These are phyloP conservation scores for Pelargonium myrrhifolium DNA, from an alignment of 441 rosid species.

Conservation along the genomic window DNA sequence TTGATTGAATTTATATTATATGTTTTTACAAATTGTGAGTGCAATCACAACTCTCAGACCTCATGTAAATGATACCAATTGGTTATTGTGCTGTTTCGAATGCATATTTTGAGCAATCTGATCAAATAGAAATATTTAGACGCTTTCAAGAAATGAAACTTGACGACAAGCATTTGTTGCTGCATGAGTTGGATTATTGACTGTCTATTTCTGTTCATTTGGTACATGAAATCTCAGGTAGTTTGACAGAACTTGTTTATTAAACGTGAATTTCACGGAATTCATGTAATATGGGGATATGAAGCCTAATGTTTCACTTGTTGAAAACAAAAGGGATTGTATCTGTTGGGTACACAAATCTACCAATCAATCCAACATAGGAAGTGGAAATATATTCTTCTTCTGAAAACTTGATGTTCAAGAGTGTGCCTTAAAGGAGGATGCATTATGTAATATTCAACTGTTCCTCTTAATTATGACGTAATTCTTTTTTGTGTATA, in stretches of 20 bases:
- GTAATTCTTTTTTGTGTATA: conserved; percentile 26
- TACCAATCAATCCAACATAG: too few species aligned
- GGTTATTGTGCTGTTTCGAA: background rate
- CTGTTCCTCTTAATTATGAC: conserved; percentile 6
- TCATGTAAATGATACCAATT: background rate
- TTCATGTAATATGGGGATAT: too few species aligned
- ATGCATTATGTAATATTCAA: background rate
- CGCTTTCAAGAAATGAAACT: background rate
- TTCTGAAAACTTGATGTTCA: background rate
- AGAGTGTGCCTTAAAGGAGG: background rate
- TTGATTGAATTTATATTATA: too few species aligned
- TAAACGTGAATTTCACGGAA: background rate
- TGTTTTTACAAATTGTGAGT: too few species aligned
- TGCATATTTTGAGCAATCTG: background rate
- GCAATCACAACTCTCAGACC: too few species aligned
- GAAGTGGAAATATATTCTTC: too few species aligned
- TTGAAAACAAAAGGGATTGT: too few species aligned
- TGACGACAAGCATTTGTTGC: background rate
- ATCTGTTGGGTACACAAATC: too few species aligned
- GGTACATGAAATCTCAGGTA: background rate
- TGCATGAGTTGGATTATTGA: background rate
- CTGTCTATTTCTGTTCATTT: background rate
- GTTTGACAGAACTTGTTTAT: background rate
- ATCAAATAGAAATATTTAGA: background rate
- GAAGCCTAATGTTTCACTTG: too few species aligned